phyloP scores from a whole-genome alignment of 2,329 filamentous ascomycete genomes.

The Pestalotiopsis sp. region DNA sequence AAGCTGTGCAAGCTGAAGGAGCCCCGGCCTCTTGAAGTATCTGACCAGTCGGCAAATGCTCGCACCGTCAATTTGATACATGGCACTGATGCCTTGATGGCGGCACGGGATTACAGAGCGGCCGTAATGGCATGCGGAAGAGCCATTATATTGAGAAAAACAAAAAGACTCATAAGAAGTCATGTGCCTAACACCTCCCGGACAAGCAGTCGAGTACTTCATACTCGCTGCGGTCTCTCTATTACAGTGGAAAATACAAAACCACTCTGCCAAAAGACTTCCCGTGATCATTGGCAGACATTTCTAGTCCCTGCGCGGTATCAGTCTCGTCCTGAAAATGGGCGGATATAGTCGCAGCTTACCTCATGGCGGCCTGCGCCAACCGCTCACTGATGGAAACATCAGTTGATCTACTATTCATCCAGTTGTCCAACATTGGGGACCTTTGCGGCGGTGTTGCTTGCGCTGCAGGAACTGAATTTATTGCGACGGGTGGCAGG shows the following conservation, averaged over 20 bases:
- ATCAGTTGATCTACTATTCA: neutral
- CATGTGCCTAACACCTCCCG: neutral
- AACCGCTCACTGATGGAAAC: neutral
- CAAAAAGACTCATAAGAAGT: neutral
- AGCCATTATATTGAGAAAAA: neutral
- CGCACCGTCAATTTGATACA: neutral
- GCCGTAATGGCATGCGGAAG: neutral
- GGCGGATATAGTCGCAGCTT: neutral
- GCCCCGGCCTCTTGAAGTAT: neutral
- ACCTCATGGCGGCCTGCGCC: conserved; percentile 2
- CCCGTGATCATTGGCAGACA: neutral
- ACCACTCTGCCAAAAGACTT: neutral
- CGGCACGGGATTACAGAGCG: neutral
- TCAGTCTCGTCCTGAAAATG: neutral
- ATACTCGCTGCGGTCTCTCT: neutral
- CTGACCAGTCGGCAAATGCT: neutral
- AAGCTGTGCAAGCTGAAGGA: conserved; percentile 3
- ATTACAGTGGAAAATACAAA: neutral
- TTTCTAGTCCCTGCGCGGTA: neutral
- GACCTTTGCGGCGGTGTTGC: neutral
- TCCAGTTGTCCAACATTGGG: neutral
- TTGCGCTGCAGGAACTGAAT: neutral
- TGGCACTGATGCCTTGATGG: neutral
- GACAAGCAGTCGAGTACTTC: neutral
- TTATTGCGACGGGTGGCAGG: neutral